Percentiles rank a stretch among this genome's conserved stretches.
phyloP scores from a whole-genome alignment of 1,284 basidiomycete genomes.

The Sanguinoderma infundibulare region DNA sequence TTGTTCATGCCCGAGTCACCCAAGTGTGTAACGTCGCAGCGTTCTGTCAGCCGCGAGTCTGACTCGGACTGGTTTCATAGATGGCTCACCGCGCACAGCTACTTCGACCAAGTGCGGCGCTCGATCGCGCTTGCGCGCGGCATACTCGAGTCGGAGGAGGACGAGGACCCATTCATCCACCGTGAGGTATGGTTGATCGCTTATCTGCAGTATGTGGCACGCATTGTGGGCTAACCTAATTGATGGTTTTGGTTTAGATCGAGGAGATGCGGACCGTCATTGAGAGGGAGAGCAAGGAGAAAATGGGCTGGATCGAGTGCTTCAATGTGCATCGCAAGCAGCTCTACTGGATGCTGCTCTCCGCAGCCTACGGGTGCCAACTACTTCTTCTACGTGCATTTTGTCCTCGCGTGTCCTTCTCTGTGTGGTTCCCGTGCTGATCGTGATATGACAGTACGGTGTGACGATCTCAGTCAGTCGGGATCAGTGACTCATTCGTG shows the following conservation, averaged over 20 bases:
- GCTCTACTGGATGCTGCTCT: conserved; percentile 63
- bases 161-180: conserved; percentile 48
- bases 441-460: conserved; percentile 46
- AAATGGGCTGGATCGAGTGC: conserved; percentile 63
- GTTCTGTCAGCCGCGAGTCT: neutral
- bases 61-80: conserved; percentile 21
- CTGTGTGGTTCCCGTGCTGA: neutral
- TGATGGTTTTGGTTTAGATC: conserved; percentile 26
- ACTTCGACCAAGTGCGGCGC: conserved; percentile 54
- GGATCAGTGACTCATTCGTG: conserved; percentile 68
- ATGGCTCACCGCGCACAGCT: conserved; percentile 61
- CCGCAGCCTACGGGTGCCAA: conserved; percentile 51
- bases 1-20: conserved; percentile 80
- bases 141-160: conserved; percentile 44
- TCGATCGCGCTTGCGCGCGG: conserved; percentile 65
- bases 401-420: neutral
- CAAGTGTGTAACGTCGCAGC: conserved; percentile 34
- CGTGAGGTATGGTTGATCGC: conserved; percentile 40
- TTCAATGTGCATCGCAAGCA: conserved; percentile 57
- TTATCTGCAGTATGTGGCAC: neutral
- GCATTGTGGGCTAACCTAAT: neutral
- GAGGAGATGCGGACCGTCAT: conserved; percentile 54
- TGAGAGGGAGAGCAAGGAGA: conserved; percentile 48
- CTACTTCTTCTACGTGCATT: conserved; percentile 63
- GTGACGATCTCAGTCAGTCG: conserved; percentile 71